phyloP scores from a whole-genome alignment of 371 early-diverging fungal genomes.

The Mortierella sp. region DNA sequence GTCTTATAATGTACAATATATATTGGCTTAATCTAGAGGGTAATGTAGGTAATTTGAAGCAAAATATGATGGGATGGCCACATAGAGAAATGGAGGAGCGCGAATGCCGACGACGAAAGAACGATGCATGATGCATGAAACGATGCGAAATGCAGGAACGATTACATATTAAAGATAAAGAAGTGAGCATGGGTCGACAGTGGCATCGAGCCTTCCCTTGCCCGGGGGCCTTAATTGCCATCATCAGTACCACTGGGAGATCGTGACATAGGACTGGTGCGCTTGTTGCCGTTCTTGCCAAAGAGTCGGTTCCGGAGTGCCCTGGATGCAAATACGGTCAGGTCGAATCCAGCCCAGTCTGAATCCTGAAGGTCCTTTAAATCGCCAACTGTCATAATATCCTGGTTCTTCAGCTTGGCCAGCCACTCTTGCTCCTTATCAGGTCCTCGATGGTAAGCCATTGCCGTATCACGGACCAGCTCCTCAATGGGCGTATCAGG shows the following conservation, averaged over 20 bases:
- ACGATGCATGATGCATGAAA: background rate
- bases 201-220: no score
- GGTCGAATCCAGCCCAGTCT: slow-evolving; percentile 79
- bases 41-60: no score
- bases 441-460: slow-evolving; percentile 70
- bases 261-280: slow-evolving; percentile 26
- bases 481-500: slow-evolving; percentile 75
- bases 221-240: background rate
- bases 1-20: no score
- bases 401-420: slow-evolving; percentile 74
- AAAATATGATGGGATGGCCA: no score
- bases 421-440: slow-evolving; percentile 86
- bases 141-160: background rate
- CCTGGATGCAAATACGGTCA: slow-evolving; percentile 90
- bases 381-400: slow-evolving; percentile 86
- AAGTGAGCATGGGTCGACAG: no score
- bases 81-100: no score
- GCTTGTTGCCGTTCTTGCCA: slow-evolving; percentile 58
- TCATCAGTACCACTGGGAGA: slow-evolving; percentile 33
- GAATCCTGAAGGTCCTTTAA: slow-evolving; percentile 79
- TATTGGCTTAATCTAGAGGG: no score
- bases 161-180: background rate
- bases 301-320: slow-evolving; percentile 84
- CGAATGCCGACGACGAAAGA: background rate
- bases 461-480: slow-evolving; percentile 74